These are phyloP conservation scores for Dactylonectria estremocensis DNA, from an alignment of 2,329 filamentous ascomycete genomes.

Conservation along the genomic window DNA sequence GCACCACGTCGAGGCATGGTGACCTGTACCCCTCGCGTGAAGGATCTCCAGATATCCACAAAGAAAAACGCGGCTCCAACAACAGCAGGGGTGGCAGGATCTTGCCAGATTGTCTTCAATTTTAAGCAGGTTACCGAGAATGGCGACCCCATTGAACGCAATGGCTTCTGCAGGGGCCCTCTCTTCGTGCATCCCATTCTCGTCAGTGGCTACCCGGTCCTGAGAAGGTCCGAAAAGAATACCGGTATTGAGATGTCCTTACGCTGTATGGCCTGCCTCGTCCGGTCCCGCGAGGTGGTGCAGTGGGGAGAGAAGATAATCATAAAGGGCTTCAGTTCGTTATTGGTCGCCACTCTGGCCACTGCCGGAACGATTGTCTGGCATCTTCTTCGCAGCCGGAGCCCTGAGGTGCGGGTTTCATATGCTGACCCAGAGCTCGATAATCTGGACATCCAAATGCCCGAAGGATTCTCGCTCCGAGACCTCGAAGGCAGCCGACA, in stretches of 20 bases:
- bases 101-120: slow-evolving; percentile 2
- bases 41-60: background rate
- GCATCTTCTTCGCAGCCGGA: slow-evolving; percentile 18
- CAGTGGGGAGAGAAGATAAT: slow-evolving; percentile 18
- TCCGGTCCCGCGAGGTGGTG: slow-evolving; percentile 6
- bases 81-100: background rate
- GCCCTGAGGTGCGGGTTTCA: slow-evolving; percentile 14
- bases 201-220: slow-evolving; percentile 13
- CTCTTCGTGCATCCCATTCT: slow-evolving; percentile 9
- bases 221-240: slow-evolving; percentile 4
- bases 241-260: slow-evolving; percentile 28
- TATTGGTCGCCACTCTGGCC: slow-evolving; percentile 7
- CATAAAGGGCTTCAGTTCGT: slow-evolving; percentile 30
- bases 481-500: slow-evolving; percentile 25
- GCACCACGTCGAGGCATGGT: background rate
- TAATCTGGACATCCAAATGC: background rate
- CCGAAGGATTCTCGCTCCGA: background rate
- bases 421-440: slow-evolving; percentile 24
- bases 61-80: background rate
- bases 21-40: slow-evolving; percentile 3
- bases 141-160: too few species aligned
- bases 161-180: slow-evolving; percentile 27
- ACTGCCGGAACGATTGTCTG: slow-evolving; percentile 22
- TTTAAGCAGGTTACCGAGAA: background rate
- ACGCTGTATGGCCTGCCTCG: background rate